Evolutionary conservation across 805 yeast species (phyloP).

Genomic region (Komagataella mondaviorum): DNA sequence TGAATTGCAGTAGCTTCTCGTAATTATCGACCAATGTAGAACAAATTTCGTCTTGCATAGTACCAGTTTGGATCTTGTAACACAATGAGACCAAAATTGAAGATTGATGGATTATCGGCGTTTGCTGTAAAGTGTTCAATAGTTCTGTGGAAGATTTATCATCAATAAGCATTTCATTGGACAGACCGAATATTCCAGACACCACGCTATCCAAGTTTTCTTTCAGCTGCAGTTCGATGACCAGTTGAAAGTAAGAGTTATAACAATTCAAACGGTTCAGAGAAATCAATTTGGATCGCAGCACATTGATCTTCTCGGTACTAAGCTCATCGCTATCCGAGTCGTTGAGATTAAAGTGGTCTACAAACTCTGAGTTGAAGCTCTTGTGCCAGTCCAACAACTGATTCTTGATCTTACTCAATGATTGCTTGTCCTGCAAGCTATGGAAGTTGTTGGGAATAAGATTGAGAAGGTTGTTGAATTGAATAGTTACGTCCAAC

Average conservation of each 20-base stretch:
- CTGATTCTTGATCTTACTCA: slow-evolving; percentile 9
- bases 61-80: neutral
- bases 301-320: neutral
- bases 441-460: slow-evolving; percentile 17
- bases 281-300: neutral
- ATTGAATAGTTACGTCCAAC: slow-evolving; percentile 17
- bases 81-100: neutral
- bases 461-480: slow-evolving; percentile 17
- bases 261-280: neutral
- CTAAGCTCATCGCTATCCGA: neutral
- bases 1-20: neutral
- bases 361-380: slow-evolving; percentile 4
- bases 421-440: slow-evolving; percentile 8
- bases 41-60: neutral
- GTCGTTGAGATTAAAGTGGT: neutral
- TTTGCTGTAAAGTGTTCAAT: neutral
- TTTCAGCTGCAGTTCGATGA: neutral
- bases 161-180: neutral
- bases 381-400: slow-evolving; percentile 14
- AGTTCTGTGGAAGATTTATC: neutral
- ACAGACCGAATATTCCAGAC: neutral
- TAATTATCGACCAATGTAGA: neutral
- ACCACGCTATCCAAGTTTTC: neutral
- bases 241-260: neutral
- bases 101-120: neutral